These are phyloP conservation scores for Trichoderma sp. DNA, from an alignment of 2,329 filamentous ascomycete species.

Conservation along the genomic window DNA sequence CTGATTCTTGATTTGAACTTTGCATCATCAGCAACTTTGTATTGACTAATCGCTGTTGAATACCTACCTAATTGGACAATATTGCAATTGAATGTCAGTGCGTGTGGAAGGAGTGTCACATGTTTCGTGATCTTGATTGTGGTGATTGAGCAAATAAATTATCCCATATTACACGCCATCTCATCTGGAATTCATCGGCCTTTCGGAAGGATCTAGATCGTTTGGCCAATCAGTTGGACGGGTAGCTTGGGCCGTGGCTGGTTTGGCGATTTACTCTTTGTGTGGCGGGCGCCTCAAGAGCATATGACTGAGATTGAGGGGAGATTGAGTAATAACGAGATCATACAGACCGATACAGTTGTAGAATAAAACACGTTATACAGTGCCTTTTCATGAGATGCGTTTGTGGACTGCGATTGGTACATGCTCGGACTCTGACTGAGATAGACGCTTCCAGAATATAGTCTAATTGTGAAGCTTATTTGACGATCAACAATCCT, in stretches of 20 bases:
- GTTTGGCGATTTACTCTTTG: neutral
- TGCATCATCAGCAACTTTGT: neutral
- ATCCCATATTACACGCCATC: neutral
- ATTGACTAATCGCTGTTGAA: neutral
- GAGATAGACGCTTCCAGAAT: neutral
- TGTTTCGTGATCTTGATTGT: neutral
- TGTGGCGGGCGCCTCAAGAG: neutral
- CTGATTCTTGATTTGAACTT: neutral
- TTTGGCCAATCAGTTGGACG: neutral
- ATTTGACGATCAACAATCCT: neutral
- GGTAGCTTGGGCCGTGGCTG: neutral
- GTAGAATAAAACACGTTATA: neutral
- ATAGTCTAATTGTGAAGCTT: neutral
- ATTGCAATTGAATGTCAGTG: neutral
- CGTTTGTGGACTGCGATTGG: neutral
- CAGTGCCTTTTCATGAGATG: neutral
- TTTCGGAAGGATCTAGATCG: neutral
- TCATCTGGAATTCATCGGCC: neutral
- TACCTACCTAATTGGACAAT: neutral
- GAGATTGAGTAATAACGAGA: neutral
- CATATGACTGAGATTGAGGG: neutral
- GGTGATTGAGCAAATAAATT: neutral
- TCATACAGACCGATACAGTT: neutral
- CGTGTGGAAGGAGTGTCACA: neutral
- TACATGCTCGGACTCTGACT: neutral